These are phyloP conservation scores for Hanseniaspora hatyaiensis DNA, from an alignment of 805 yeast species.

Conservation along the genomic window DNA sequence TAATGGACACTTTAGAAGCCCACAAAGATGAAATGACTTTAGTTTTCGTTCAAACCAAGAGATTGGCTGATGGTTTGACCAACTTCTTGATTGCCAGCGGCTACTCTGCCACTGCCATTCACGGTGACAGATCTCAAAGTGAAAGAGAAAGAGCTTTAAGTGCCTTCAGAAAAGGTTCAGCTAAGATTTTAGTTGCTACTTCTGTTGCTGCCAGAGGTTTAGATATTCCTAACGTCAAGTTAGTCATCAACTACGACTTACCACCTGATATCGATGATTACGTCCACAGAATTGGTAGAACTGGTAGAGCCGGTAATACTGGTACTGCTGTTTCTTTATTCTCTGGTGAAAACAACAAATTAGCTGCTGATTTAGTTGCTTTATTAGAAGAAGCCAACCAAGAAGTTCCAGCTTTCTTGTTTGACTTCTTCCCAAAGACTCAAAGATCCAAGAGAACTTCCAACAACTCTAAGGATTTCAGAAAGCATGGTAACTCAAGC, in stretches of 20 bases:
- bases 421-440: slow-evolving; percentile 66
- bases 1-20: slow-evolving; percentile 77
- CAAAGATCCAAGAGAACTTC: slow-evolving; percentile 49
- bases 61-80: slow-evolving; percentile 93
- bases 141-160: slow-evolving; percentile 97
- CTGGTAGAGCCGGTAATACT: slow-evolving; percentile 99
- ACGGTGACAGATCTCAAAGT: slow-evolving; percentile 95
- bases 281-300: slow-evolving; percentile 99
- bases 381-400: slow-evolving; percentile 92
- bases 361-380: slow-evolving; percentile 77
- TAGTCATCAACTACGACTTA: slow-evolving; percentile 92
- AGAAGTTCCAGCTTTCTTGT: slow-evolving; percentile 86
- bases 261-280: slow-evolving; percentile 97
- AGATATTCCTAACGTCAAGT: slow-evolving; percentile 97
- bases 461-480: slow-evolving; percentile 39
- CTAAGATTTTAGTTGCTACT: slow-evolving; percentile 94
- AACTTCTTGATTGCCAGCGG: slow-evolving; percentile 81
- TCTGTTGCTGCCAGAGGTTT: slow-evolving; percentile 99
- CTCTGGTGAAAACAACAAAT: slow-evolving; percentile 86
- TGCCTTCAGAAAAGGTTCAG: slow-evolving; percentile 80
- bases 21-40: slow-evolving; percentile 61
- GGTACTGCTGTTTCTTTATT: slow-evolving; percentile 98
- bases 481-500: slow-evolving; percentile 31
- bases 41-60: slow-evolving; percentile 94
- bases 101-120: slow-evolving; percentile 96